Evolutionary conservation across 2,329 filamentous ascomycete species (phyloP), one percentile per base, ranked within the genome.

Genomic region (Taxawa tesnikishii): DNA sequence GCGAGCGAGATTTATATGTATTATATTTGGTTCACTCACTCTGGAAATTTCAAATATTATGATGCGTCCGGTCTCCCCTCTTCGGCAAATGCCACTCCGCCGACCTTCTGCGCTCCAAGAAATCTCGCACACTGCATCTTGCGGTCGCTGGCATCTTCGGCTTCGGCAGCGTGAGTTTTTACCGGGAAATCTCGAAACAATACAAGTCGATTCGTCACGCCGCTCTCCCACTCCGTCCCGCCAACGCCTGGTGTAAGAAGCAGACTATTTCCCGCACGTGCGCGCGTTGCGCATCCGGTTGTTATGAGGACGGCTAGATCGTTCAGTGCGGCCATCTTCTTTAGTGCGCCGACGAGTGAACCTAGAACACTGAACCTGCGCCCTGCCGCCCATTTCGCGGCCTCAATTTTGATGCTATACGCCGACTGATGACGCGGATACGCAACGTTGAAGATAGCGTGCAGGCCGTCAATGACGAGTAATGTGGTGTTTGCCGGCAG

Each of bases 201-300:
- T 15, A 79, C 78, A 38, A 94, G 54, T 33, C 84, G 69, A 26
- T 75, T 81, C 39, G 74, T 72, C 23, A 94, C 63, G 18, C 75
- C 79, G 41, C 73, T 75, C 38, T 94, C 85, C 87, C 87, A 94
- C 26, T 80, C 73, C 13, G 66, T 67, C 10, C 80, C 76, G 35
- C 79, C 79, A 40, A 94, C 67, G 25, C 83, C 75, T 11, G 85
- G 80, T 32, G 78, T 70, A 29, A 96, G 62, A 41, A 70, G 76
- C 3, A 47, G 26, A 4, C 50, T 48, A 21, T 40, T 48, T 12
- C 46, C 48, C 4, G 65, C 64, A 39, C 79, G 75, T 58, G 92
- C 78, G 43, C 77, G 80, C n/a, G 83, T 92, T 26, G 78, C 79
- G 37, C 80, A 83, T 50, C 92, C 85, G 23, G 77, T 84, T 29